Conservation (phyloP, 2,329 filamentous ascomycete species). For the Dothistroma septosporum region DNA sequence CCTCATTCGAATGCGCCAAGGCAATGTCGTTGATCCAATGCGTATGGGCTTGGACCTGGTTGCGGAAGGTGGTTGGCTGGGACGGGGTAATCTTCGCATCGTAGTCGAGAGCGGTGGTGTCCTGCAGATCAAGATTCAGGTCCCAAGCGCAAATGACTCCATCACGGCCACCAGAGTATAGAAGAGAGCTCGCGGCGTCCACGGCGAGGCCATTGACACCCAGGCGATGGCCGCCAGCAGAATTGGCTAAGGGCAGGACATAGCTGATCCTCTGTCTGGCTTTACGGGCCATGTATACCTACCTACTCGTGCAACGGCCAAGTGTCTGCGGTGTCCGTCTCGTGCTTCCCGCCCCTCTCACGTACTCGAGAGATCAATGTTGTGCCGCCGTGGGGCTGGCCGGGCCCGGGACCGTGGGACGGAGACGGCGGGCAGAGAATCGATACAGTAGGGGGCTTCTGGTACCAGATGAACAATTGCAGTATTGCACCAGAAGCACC, state of each 20-base stretch:
- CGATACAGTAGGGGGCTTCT: no score
- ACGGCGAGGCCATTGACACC: constrained; percentile 93
- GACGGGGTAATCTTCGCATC: constrained; percentile 33
- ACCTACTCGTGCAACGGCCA: not conserved
- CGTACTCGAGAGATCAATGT: not conserved
- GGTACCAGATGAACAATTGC: not conserved
- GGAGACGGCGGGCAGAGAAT: not conserved
- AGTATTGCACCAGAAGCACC: not conserved
- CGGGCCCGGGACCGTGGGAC: not conserved
- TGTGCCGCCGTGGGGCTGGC: not conserved
- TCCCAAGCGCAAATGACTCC: constrained; percentile 97
- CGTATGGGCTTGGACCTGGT: constrained; percentile 75
- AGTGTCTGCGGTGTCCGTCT: not conserved
- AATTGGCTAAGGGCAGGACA: constrained; percentile 68
- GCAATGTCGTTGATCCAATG: constrained; percentile 95
- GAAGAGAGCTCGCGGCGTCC: constrained; percentile 72
- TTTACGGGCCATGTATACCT: constrained; percentile 46
- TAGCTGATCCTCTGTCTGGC: constrained; percentile 53
- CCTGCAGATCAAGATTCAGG: constrained; percentile 64
- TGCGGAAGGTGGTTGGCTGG: constrained; percentile 52
- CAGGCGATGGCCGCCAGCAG: constrained; percentile 71
- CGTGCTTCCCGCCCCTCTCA: not conserved
- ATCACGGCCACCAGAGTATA: constrained; percentile 93
- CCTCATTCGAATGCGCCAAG: constrained; percentile 70
- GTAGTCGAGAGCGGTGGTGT: constrained; percentile 33